Evolutionary conservation across 2,329 filamentous ascomycete species (phyloP).

Genomic region (Ciborinia camelliae): DNA sequence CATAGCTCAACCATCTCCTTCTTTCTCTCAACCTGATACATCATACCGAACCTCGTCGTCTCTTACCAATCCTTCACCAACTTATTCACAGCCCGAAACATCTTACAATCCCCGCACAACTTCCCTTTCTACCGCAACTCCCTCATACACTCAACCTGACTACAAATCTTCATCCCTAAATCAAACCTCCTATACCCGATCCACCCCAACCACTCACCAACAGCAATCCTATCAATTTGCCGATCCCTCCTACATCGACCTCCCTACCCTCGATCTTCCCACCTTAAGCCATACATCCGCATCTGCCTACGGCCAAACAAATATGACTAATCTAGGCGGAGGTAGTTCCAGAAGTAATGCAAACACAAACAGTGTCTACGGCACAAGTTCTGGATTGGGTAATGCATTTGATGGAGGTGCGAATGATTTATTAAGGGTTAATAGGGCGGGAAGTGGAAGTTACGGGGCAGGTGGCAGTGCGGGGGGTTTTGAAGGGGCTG

Average conservation of each 20-base stretch:
- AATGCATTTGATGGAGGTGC: slow-evolving; percentile 22
- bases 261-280: slow-evolving; percentile 32
- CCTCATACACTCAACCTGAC: slow-evolving; percentile 31
- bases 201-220: slow-evolving; percentile 33
- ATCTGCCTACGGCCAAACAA: slow-evolving; percentile 17
- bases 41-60: slow-evolving; percentile 29
- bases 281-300: slow-evolving; percentile 31
- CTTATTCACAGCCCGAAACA: slow-evolving; percentile 32
- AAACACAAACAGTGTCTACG: slow-evolving; percentile 21
- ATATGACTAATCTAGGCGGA: slow-evolving; percentile 16
- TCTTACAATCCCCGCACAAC: slow-evolving; percentile 30
- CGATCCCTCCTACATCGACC: slow-evolving; percentile 34
- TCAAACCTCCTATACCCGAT: slow-evolving; percentile 29
- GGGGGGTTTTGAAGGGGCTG: background rate
- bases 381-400: slow-evolving; percentile 25
- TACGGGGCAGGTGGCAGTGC: slow-evolving; percentile 16
- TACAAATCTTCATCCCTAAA: slow-evolving; percentile 23
- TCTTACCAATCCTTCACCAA: slow-evolving; percentile 32
- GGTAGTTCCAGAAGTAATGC: slow-evolving; percentile 20
- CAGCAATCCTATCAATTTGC: slow-evolving; percentile 33
- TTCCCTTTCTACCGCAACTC: slow-evolving; percentile 30
- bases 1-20: slow-evolving; percentile 33
- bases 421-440: slow-evolving; percentile 27
- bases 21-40: slow-evolving; percentile 32
- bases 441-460: slow-evolving; percentile 27